Base-by-base conservation (phyloP, 2,329 filamentous ascomycete species). In the Pyricularia sp. region DNA sequence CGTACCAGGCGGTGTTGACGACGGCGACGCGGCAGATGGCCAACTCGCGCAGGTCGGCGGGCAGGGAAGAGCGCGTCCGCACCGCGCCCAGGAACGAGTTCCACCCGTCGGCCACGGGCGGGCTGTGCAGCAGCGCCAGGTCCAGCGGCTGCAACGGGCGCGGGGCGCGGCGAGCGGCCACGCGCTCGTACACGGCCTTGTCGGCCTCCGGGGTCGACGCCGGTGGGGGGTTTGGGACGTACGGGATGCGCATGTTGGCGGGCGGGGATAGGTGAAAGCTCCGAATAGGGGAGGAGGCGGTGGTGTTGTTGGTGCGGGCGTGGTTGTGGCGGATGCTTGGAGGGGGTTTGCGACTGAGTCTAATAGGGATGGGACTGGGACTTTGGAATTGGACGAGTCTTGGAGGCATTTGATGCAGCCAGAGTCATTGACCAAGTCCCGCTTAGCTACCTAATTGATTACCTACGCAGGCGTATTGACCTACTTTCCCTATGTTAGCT, bases 21-120 rank as follows among this genome's bases (percentile, higher is more conserved):
- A 90, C 88, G 14, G 93, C 93, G 17, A 96, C 91, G 66, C 92
- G 86, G 74, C 88, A 92, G 73, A 97, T 94, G 72, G 91, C 90
- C 23, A 94, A 82, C 81, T 97, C 92, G 72, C 91, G 88, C 68
- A 93, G 75, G 73, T 86, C 83, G 66, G 82, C 83, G 4, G 79
- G 68, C 6, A 90, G 74, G 4, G 74, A 76, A 28, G 86, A 85
- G 71, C 79, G 79, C 61, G 85, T 87, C 72, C 88, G 84, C 42
- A 90, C 78, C 30, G 87, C 86, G 70, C 88, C 89, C 12, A 92
- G 83, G 77, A 92, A 89, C 14, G 81, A 79, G 80, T 91, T 92
- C 88, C 89, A 92, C 68, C 92, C 92, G 78, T 92, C 89, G 20
- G 92, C 91, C 1, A 94, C 85, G 23, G 88, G 81, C 1, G 91